Percentiles rank a stretch among this genome's conserved stretches.
Conservation (phyloP, 805 yeast species). For the Nakazawaea sp. region DNA sequence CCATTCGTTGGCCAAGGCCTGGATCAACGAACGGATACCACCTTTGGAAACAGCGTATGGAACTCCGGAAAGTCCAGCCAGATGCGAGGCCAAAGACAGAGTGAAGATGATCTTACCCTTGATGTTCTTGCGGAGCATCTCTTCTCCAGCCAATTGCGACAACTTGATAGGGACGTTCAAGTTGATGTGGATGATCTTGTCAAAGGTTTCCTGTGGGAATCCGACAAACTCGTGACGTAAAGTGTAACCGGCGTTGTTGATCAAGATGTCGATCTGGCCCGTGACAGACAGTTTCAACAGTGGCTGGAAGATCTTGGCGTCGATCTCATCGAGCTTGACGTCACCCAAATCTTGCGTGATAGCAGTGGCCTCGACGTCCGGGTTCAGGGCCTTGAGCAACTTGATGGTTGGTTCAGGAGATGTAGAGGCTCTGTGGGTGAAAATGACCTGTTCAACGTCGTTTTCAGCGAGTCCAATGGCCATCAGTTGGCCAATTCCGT, state of each 20-base stretch:
- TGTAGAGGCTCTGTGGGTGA: constrained; percentile 30
- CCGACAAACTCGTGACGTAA: constrained; percentile 25
- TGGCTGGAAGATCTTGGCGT: constrained; percentile 21
- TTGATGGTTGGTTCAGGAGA: constrained; percentile 23
- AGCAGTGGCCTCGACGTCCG: constrained; percentile 20
- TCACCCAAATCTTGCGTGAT: constrained; percentile 22
- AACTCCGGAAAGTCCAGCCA: constrained; percentile 29
- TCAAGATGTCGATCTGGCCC: constrained; percentile 23
- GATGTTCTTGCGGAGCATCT: constrained; percentile 24
- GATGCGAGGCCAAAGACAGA: constrained; percentile 32
- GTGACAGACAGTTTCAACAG: constrained; percentile 24
- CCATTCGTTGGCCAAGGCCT: constrained; percentile 38
- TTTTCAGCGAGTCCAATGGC: constrained; percentile 47
- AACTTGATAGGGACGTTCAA: constrained; percentile 28
- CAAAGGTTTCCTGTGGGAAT: constrained; percentile 30
- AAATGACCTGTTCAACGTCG: constrained; percentile 31
- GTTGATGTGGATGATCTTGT: constrained; percentile 34
- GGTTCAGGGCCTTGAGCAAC: constrained; percentile 16
- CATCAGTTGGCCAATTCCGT: constrained; percentile 51
- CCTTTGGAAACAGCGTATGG: constrained; percentile 37
- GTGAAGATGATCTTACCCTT: constrained; percentile 36
- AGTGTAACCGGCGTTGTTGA: constrained; percentile 30
- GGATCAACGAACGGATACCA: constrained; percentile 28
- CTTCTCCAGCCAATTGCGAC: constrained; percentile 28
- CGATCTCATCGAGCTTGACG: constrained; percentile 22